Evolutionary conservation across 495 filamentous ascomycete genomes (phyloP).

Genomic region (Polyplosphaeria fusca): DNA sequence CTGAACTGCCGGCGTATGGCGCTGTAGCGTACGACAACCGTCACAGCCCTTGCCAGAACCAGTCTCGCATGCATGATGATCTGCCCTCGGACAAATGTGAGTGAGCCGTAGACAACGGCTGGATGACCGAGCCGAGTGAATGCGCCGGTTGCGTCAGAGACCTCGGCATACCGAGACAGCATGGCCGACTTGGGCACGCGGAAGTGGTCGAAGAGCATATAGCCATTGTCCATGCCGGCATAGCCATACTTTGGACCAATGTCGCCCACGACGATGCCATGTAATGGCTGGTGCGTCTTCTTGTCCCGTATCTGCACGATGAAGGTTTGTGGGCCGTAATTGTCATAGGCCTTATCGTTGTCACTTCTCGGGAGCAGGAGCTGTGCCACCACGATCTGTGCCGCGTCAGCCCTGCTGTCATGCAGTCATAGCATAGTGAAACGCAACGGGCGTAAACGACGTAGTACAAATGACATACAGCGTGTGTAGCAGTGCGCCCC

Average conservation of each 20-base stretch:
- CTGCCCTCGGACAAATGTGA: conserved; percentile 48
- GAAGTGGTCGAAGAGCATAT: conserved; percentile 50
- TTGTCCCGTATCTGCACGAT: conserved; percentile 50
- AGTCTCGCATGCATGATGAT: conserved; percentile 51
- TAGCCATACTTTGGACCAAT: conserved; percentile 52
- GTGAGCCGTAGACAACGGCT: conserved; percentile 47
- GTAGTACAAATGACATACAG: too few relatives aligned
- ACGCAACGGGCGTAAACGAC: too few relatives aligned
- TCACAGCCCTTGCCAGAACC: conserved; percentile 49
- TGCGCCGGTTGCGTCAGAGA: conserved; percentile 44
- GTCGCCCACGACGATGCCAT: conserved; percentile 49
- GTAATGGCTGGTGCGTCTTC: conserved; percentile 44
- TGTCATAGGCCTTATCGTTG: conserved; percentile 30
- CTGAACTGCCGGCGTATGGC: conserved; percentile 47
- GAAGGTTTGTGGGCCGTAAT: conserved; percentile 49
- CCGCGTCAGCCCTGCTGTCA: background rate
- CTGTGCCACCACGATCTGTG: conserved; percentile 47
- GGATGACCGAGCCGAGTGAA: conserved; percentile 45
- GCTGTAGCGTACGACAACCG: conserved; percentile 48
- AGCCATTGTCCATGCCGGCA: conserved; percentile 50
- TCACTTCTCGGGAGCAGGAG: conserved; percentile 41
- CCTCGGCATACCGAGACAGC: conserved; percentile 45
- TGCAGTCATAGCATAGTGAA: too few relatives aligned
- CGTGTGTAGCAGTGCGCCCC: conserved; percentile 47
- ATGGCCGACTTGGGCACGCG: conserved; percentile 50